These are phyloP conservation scores for Calocybe gambosa DNA, from an alignment of 1,284 basidiomycete genomes.

Conservation along the genomic window DNA sequence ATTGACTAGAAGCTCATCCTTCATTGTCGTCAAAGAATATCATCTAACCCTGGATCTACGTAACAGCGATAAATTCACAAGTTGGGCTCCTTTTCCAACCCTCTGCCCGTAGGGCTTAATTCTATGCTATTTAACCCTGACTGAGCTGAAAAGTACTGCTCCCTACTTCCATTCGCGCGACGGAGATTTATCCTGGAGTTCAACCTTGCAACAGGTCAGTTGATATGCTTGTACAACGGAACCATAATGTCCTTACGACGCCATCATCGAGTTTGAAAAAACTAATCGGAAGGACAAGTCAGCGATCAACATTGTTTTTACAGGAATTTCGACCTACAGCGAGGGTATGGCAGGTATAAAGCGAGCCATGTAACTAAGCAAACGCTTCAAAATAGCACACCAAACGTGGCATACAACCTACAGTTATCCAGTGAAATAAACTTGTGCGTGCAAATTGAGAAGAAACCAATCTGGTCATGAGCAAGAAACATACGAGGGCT, in stretches of 20 bases:
- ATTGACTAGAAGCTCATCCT: too few species aligned
- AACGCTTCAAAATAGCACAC: neutral
- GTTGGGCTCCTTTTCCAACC: neutral
- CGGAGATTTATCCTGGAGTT: neutral
- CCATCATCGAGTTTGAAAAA: slow-evolving; percentile 1
- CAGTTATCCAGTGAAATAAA: neutral
- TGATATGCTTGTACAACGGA: neutral
- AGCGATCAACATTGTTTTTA: too few species aligned
- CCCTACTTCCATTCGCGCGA: neutral
- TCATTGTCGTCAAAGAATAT: too few species aligned
- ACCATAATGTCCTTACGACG: neutral
- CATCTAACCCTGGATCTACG: too few species aligned
- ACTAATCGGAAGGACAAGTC: neutral
- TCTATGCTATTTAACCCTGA: neutral
- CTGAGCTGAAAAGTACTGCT: neutral
- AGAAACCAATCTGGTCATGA: neutral
- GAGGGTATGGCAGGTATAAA: neutral
- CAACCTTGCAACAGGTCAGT: neutral
- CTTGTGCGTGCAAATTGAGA: neutral
- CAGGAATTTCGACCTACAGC: neutral
- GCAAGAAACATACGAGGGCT: neutral
- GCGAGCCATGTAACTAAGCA: neutral
- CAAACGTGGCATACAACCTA: neutral
- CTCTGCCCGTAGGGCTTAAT: neutral
- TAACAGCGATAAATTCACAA: too few species aligned